Evolutionary conservation across 805 yeast genomes (phyloP), one percentile per base, ranked within the genome.

Genomic region (Saccharomyces jurei): DNA sequence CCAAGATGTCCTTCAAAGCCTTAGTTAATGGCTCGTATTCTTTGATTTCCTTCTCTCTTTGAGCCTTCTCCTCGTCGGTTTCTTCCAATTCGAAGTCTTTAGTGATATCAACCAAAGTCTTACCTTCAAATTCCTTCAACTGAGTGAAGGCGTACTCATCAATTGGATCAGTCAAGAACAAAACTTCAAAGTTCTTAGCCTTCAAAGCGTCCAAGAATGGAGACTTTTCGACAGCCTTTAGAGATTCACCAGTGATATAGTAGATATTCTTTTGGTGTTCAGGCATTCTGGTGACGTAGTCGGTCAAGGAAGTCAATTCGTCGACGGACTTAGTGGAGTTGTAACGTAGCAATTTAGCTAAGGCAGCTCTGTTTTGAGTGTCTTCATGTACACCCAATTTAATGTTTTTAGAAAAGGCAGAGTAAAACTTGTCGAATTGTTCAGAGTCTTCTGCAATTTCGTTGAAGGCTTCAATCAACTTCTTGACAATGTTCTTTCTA

Each of bases 131-230:
- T 82, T 94, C 99, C 84, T 94, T 94, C 79, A 94, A 84, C 80
- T 94, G 99, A 68, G 97, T 89, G 90, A 90, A 90, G 67, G 98
- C 98, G 74, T 94, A 94, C 82, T 94, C 99, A 73, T 94, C 99
- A 77, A 94, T 94, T 79, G 99, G 99, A 78, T 94, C 99, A 79
- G 86, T 95, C 74, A 94, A 78, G 89, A 86, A 94, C 74, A 94
- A 82, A 60, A 94, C 99, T 81, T 94, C 99, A 68, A 94, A 94
- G 81, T 89, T 87, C 84, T 94, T 95, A 66, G 96, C 96, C 83
- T 91, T 94, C 77, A 92, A 85, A 65, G 96, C 97, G 71, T 94
- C 98, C 77, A 94, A 84, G 88, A 94, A 94, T 77, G 99, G 99
- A 66, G 98, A 92, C 78, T 89, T 89, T 83, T 94, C 97, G 70